Percentiles rank a stretch among this genome's conserved stretches.
phyloP scores from a whole-genome alignment of 2,329 filamentous ascomycete species.

The Thelonectria discophora region DNA sequence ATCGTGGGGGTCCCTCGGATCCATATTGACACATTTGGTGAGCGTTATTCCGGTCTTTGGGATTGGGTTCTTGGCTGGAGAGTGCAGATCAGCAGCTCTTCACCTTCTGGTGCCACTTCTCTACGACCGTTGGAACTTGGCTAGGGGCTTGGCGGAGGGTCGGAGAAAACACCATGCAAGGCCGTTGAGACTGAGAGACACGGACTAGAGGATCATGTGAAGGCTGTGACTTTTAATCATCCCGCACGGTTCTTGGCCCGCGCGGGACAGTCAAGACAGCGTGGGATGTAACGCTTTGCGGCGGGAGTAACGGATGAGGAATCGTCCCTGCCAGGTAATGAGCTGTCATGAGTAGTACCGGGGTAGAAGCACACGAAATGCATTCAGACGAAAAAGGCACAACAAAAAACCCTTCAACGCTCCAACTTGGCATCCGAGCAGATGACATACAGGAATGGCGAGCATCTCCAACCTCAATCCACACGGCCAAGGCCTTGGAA shows the following conservation, averaged over 20 bases:
- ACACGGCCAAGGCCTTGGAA: slow-evolving; percentile 15
- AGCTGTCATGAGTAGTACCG: background rate
- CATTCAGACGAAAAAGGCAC: background rate
- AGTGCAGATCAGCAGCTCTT: background rate
- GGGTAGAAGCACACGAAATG: background rate
- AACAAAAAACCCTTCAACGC: background rate
- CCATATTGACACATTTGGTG: slow-evolving; percentile 16
- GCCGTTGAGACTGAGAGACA: background rate
- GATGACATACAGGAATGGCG: background rate
- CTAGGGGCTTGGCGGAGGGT: background rate
- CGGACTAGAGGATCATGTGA: background rate
- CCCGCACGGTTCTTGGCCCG: background rate
- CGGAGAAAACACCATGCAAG: background rate
- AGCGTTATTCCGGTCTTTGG: slow-evolving; percentile 1
- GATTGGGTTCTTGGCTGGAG: background rate
- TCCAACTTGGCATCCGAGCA: background rate
- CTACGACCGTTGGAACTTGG: background rate
- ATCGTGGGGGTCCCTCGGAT: slow-evolving; percentile 19
- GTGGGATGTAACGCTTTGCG: too few species aligned
- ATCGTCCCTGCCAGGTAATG: background rate
- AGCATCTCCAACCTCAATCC: background rate
- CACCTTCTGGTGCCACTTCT: background rate
- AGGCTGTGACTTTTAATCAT: background rate
- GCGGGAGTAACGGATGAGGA: background rate
- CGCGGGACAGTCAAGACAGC: too few species aligned